These are phyloP conservation scores for Citrullus amarus DNA, from an alignment of 306 rosid genomes.

Conservation along the genomic window DNA sequence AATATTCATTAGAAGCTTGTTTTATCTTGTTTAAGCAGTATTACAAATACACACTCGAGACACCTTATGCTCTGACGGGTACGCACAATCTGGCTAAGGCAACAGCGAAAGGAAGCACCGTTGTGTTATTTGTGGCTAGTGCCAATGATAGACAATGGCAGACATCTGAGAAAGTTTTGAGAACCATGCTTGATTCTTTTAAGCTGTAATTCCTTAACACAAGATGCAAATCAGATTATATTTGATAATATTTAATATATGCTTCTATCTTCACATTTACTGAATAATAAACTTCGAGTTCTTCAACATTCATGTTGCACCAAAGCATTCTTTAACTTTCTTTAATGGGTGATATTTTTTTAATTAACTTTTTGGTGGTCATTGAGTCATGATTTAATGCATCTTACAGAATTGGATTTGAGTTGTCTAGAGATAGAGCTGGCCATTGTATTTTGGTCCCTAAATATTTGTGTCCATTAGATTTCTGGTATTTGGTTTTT, in stretches of 20 bases:
- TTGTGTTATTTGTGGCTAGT: conserved; percentile 77
- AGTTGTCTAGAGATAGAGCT: no score
- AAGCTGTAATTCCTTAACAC: conserved; percentile 21
- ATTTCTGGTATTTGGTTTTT: no score
- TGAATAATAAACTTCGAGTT: neutral
- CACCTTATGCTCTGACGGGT: conserved; percentile 85
- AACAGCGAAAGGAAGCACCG: conserved; percentile 92
- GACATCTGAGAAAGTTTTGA: conserved; percentile 52
- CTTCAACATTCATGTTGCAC: neutral
- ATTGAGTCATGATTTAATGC: no score
- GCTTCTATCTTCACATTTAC: neutral
- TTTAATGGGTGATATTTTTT: no score
- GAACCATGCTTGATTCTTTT: conserved; percentile 84
- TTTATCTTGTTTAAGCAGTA: conserved; percentile 38
- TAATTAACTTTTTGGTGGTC: no score
- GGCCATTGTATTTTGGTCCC: no score
- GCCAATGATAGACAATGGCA: conserved; percentile 94
- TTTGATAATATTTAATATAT: neutral
- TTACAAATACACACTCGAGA: conserved; percentile 75
- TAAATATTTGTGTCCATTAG: no score
- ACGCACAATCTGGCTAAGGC: conserved; percentile 95
- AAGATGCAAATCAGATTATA: neutral
- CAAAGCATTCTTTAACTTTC: neutral
- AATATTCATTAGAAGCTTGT: neutral
- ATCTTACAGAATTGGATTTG: no score